Percentiles rank a stretch among this genome's conserved stretches.
phyloP scores from a whole-genome alignment of 2,329 filamentous ascomycete genomes.

The Fusarium musae region DNA sequence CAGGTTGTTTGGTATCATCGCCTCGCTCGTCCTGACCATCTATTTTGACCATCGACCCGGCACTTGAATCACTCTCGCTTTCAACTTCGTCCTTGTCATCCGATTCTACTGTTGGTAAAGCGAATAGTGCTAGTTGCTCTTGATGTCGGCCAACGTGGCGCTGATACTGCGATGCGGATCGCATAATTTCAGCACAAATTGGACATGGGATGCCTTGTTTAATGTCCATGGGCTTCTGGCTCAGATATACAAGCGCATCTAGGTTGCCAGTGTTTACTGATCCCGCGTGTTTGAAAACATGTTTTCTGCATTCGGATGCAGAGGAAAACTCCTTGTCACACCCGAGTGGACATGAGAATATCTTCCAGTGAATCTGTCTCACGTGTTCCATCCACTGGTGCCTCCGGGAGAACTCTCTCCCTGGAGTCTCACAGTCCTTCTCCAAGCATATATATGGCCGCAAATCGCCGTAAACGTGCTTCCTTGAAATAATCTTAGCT shows the following conservation, averaged over 20 bases:
- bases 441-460: neutral
- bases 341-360: neutral
- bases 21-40: neutral
- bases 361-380: neutral
- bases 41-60: too few species aligned
- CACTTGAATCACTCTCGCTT: too few species aligned
- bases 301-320: neutral
- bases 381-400: neutral
- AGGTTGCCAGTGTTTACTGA: neutral
- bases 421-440: neutral
- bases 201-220: neutral
- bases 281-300: neutral
- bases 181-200: neutral
- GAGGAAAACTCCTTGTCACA: accelerated
- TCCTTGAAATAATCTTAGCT: neutral
- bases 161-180: neutral
- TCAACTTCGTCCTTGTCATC: too few species aligned
- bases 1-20: neutral
- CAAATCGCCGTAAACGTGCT: neutral
- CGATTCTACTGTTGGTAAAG: neutral
- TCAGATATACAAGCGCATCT: neutral
- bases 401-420: neutral
- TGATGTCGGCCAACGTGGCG: neutral
- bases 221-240: neutral
- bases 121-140: neutral